Conservation (phyloP, 148 eudicot genomes). For the Dianthus caryophyllus region DNA sequence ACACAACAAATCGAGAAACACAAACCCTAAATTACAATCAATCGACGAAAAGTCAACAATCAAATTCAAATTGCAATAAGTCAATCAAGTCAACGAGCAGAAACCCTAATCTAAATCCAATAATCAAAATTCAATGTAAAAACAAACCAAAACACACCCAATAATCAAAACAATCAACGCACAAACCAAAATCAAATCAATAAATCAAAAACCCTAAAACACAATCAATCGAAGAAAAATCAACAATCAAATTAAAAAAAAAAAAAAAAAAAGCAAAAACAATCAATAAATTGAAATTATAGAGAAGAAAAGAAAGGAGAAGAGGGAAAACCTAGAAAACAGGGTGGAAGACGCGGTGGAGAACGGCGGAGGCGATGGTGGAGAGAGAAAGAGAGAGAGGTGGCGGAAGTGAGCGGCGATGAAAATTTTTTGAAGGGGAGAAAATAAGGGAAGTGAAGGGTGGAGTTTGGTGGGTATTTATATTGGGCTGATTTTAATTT, state of each 20-base stretch:
- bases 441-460: too few relatives aligned
- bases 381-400: background rate
- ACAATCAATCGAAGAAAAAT: background rate
- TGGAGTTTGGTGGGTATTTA: too few relatives aligned
- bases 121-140: too few relatives aligned
- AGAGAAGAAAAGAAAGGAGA: background rate
- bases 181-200: too few relatives aligned
- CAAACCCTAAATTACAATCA: slow-evolving; percentile 7
- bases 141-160: too few relatives aligned
- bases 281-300: too few relatives aligned
- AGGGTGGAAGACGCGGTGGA: background rate
- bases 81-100: too few relatives aligned
- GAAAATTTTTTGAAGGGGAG: too few relatives aligned
- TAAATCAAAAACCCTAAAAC: background rate
- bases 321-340: background rate
- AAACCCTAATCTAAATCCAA: too few relatives aligned
- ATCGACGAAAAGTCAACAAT: background rate
- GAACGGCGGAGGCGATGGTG: background rate
- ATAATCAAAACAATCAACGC: too few relatives aligned
- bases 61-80: too few relatives aligned
- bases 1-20: background rate
- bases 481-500: background rate
- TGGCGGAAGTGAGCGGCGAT: background rate
- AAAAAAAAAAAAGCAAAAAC: background rate
- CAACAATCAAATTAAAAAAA: background rate